A percentile compares a stretch with the other conserved stretches of the same genome.
Evolutionary conservation across 768 basidiomycete genomes (phyloP).

Genomic region (Pleurotus tuber-regium): DNA sequence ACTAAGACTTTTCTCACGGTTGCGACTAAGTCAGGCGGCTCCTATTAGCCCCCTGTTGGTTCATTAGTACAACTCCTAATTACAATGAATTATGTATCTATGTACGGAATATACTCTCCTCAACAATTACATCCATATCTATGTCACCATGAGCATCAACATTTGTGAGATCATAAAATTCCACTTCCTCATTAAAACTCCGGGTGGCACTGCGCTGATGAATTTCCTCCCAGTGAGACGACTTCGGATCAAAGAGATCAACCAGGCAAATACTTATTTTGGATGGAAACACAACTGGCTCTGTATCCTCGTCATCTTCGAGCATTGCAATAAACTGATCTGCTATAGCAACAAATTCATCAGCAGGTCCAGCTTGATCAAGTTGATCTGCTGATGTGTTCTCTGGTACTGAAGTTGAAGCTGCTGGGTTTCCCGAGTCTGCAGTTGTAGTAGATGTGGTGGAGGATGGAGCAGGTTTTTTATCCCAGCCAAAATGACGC

Average conservation of each 20-base stretch:
- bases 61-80: not conserved
- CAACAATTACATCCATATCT: slow-evolving; percentile 11
- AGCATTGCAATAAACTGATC: too few species aligned
- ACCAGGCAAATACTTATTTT: too few species aligned
- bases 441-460: too few species aligned
- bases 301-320: too few species aligned
- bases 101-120: not conserved
- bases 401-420: too few species aligned
- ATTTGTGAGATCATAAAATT: slow-evolving; percentile 17
- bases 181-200: slow-evolving; percentile 17
- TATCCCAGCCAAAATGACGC: not conserved
- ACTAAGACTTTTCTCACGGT: not conserved
- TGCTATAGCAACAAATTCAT: too few species aligned
- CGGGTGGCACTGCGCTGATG: slow-evolving; percentile 2
- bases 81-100: not conserved
- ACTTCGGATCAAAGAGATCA: too few species aligned
- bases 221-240: slow-evolving; percentile 9
- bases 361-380: too few species aligned
- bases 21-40: not conserved
- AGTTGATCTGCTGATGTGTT: too few species aligned
- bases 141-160: slow-evolving; percentile 20
- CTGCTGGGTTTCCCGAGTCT: too few species aligned
- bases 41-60: too few species aligned
- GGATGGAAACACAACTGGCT: too few species aligned
- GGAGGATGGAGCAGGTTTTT: slow-evolving; percentile 8